Conservation (phyloP, 2,329 filamentous ascomycete species). For the Amesomyces nigricolor region DNA sequence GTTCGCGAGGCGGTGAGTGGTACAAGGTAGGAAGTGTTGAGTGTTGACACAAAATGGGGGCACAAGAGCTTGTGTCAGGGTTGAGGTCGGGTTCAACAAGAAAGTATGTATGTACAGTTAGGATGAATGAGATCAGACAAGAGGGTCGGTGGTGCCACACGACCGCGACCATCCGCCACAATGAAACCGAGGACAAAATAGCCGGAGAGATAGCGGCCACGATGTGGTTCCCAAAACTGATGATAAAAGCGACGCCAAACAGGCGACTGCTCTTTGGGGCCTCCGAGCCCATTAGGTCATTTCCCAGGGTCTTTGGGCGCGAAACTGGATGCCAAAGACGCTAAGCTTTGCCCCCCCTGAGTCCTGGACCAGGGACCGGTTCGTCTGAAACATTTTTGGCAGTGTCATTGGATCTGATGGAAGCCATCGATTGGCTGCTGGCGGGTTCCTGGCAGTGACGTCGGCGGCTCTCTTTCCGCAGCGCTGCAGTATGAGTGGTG, state of each 20-base stretch:
- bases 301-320: constrained; percentile 1
- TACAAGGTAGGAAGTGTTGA: not conserved
- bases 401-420: too few species aligned
- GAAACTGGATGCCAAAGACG: constrained; percentile 8
- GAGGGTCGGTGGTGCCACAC: not conserved
- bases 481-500: not conserved
- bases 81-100: not conserved
- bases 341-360: not conserved
- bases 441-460: constrained; percentile 7
- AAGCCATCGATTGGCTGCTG: not conserved
- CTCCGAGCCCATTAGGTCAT: constrained; percentile 6
- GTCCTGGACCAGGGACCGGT: constrained; percentile 2
- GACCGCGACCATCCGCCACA: not conserved
- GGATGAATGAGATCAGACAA: not conserved
- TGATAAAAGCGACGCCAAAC: not conserved
- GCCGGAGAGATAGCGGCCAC: not conserved
- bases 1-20: not conserved
- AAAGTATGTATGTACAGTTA: not conserved
- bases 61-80: not conserved
- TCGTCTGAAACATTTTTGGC: constrained; percentile 13
- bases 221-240: not conserved
- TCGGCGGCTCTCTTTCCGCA: constrained; percentile 12
- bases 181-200: not conserved
- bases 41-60: not conserved
- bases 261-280: constrained; percentile 2